Percentiles rank a stretch among this genome's conserved stretches.
Conservation (phyloP, 2,329 filamentous ascomycete species). For the Pseudogymnoascus sp. region DNA sequence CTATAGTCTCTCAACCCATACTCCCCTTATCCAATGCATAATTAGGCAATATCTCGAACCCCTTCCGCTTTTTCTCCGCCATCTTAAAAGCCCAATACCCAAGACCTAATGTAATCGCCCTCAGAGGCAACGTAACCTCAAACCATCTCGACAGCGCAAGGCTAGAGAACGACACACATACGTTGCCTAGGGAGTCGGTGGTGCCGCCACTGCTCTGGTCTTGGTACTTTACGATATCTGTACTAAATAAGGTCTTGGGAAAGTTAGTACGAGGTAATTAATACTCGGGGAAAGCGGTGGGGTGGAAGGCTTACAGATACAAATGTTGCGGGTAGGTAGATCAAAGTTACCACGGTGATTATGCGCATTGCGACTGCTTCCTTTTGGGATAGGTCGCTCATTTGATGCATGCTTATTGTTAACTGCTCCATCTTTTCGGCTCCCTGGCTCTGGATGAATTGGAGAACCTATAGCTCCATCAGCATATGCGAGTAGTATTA, state of each 20-base stretch:
- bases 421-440: constrained; percentile 25
- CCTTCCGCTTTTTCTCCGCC: constrained; percentile 6
- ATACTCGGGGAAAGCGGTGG: background rate
- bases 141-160: constrained; percentile 30
- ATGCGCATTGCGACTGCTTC: constrained; percentile 30
- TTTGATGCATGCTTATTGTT: constrained; percentile 22
- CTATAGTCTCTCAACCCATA: background rate
- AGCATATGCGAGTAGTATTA: no score
- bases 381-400: constrained; percentile 14
- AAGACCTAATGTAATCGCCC: constrained; percentile 23
- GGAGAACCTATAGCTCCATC: constrained; percentile 23
- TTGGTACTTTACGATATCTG: constrained; percentile 32
- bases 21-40: background rate
- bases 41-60: background rate
- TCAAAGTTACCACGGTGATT: constrained; percentile 28
- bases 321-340: constrained; percentile 31
- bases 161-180: constrained; percentile 23
- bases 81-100: constrained; percentile 12
- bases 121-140: constrained; percentile 32
- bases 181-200: background rate
- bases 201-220: constrained; percentile 9
- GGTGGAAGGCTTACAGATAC: constrained; percentile 24
- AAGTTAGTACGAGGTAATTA: background rate
- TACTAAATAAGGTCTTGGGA: constrained; percentile 32
- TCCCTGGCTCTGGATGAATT: constrained; percentile 28